Base-by-base conservation (phyloP, 768 basidiomycete genomes). In the Clitopilus passeckerianus region DNA sequence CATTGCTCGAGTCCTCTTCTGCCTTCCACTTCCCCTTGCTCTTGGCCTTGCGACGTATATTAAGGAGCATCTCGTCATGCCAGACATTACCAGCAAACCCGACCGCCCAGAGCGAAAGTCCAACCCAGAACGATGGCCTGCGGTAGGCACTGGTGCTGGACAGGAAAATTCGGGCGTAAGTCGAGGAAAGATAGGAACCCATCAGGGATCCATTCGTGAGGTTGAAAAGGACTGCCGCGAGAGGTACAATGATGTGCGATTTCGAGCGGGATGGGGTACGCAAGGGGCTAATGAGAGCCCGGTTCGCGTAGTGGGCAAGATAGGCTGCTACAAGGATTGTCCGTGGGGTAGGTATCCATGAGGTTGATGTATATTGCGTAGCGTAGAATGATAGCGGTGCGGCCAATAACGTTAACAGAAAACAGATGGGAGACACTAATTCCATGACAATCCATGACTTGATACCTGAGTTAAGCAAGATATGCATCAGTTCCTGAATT, bases 51-150 rank as follows among this genome's bases (percentile, higher is more conserved):
- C 90, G 82, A 6, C 94, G 85, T 56, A 98, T 84, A 65, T 89
- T 78, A 67, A 93, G 79, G 8, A 98, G 84, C 27, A 98, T 80
- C 70, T 97, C 95, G 73, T 98, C 96, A 71, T 97, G 95, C 34
- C 82, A 75, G 33, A 97, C 75, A 72, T 98, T 98, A 0, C 93
- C 91, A 0, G 68, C 73, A 44, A 95, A 80, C 0, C 96, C 96
- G 0, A 75, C 34, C 0, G 77, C 75, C 90, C 93, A 98, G 2
- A 95, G 66, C 0, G 59, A 66, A 12, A 91, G 66, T 1, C 91
- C 91, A 3, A 72, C 35, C 76, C 85, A 87, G 73, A 93, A 94
- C 0, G 65, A 66, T 15, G 79, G 70, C 6, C 73, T 72, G 12
- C 59, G 33, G 54, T 61, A 68, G 14, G 70, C 60, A 30, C 68